These are phyloP conservation scores for Aspergillus flavus DNA, from an alignment of 2,329 filamentous ascomycete species.

Conservation along the genomic window DNA sequence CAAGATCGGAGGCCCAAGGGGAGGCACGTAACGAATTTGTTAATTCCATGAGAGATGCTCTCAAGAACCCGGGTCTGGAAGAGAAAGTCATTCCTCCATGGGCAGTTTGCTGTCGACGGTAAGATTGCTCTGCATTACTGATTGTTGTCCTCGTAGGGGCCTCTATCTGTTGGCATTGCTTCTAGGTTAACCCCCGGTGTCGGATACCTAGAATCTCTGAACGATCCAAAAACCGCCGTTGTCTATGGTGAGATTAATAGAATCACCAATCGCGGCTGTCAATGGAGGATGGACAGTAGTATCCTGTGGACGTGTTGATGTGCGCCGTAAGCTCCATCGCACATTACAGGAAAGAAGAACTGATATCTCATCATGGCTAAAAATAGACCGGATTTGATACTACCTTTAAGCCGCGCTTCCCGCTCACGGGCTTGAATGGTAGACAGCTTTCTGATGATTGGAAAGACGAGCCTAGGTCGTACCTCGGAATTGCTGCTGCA, in stretches of 20 bases:
- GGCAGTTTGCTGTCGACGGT: slow-evolving; percentile 41
- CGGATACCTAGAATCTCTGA: slow-evolving; percentile 47
- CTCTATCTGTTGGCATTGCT: too few relatives aligned
- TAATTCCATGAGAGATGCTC: too few relatives aligned
- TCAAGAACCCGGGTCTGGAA: too few relatives aligned
- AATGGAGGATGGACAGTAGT: slow-evolving; percentile 23
- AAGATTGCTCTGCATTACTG: too few relatives aligned
- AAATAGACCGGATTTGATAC: slow-evolving; percentile 23
- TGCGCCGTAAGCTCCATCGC: background rate
- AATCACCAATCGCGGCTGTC: slow-evolving; percentile 38
- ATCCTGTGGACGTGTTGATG: slow-evolving; percentile 19
- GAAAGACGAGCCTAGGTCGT: slow-evolving; percentile 44
- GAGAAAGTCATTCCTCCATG: too few relatives aligned
- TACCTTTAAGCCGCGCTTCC: slow-evolving; percentile 48
- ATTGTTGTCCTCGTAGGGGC: too few relatives aligned
- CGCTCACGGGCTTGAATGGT: slow-evolving; percentile 41
- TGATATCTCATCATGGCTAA: too few relatives aligned
- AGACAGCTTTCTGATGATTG: slow-evolving; percentile 50
- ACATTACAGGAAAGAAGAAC: too few relatives aligned
- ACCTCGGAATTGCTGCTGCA: slow-evolving; percentile 50
- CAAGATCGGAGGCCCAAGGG: slow-evolving; percentile 11
- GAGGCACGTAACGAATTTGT: too few relatives aligned
- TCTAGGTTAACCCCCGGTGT: slow-evolving; percentile 41
- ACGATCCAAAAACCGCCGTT: slow-evolving; percentile 48
- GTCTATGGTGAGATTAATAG: slow-evolving; percentile 43